A percentile compares a stretch with the other conserved stretches of the same genome.
Conservation (phyloP, 2,329 filamentous ascomycete species). For the Teratosphaeria epicoccoides region DNA sequence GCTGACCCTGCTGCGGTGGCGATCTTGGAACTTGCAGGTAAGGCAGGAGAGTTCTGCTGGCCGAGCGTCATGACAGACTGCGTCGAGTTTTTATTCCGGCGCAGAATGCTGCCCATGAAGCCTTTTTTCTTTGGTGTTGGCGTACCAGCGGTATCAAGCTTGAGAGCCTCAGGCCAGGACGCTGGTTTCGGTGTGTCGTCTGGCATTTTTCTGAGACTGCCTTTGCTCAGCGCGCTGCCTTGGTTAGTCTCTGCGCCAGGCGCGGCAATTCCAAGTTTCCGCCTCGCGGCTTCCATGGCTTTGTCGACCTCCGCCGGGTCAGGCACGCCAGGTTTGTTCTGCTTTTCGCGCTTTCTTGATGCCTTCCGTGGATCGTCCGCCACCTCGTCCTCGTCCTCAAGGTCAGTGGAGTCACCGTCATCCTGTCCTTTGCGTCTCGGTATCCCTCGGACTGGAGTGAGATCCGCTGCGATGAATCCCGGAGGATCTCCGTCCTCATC, state of each 20-base stretch:
- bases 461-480: slow-evolving; percentile 25
- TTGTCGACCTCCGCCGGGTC: slow-evolving; percentile 28
- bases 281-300: slow-evolving; percentile 25
- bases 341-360: slow-evolving; percentile 36
- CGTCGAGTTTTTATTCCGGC: slow-evolving; percentile 24
- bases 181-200: slow-evolving; percentile 47
- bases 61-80: slow-evolving; percentile 9
- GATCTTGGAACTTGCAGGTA: slow-evolving; percentile 4
- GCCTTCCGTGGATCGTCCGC: slow-evolving; percentile 13
- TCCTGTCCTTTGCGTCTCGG: slow-evolving; percentile 44
- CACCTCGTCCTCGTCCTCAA: slow-evolving; percentile 30
- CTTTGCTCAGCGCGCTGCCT: slow-evolving; percentile 25
- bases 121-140: slow-evolving; percentile 16
- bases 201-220: slow-evolving; percentile 38
- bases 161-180: slow-evolving; percentile 9
- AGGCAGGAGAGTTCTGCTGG: slow-evolving; percentile 9
- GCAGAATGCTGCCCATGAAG: slow-evolving; percentile 26
- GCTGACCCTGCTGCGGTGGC: background rate
- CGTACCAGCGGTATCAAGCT: slow-evolving; percentile 6
- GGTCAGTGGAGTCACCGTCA: slow-evolving; percentile 47
- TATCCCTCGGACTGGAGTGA: slow-evolving; percentile 49
- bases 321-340: slow-evolving; percentile 21
- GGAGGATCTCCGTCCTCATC: slow-evolving; percentile 38
- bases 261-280: slow-evolving; percentile 23
- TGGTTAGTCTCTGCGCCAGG: slow-evolving; percentile 15